Conservation (phyloP, 202 grass and related monocot species). For the Musa balbisiana region DNA sequence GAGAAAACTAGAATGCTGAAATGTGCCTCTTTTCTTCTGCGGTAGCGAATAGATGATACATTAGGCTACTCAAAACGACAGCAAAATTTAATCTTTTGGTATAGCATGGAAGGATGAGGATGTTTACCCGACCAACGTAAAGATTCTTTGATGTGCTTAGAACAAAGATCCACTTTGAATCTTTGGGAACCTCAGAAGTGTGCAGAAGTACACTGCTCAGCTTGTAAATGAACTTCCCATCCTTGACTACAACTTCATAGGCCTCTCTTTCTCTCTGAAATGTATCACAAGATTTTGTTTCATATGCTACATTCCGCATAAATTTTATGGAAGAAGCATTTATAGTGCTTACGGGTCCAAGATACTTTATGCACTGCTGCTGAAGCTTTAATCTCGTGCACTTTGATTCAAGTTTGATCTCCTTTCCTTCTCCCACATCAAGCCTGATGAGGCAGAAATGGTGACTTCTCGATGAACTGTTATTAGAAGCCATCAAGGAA, state of each 20-base stretch:
- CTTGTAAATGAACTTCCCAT: constrained; percentile 56
- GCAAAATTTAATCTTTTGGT: not conserved
- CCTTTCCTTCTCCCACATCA: constrained; percentile 80
- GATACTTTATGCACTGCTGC: constrained; percentile 73
- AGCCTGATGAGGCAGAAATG: constrained; percentile 23
- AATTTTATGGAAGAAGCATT: not conserved
- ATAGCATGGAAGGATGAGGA: not conserved
- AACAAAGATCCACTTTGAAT: constrained; percentile 84
- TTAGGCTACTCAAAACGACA: not conserved
- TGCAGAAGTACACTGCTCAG: constrained; percentile 39
- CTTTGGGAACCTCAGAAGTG: constrained; percentile 29
- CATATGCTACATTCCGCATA: not conserved
- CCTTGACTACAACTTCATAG: constrained; percentile 51
- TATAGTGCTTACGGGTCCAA: constrained; percentile 57
- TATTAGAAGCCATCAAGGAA: not conserved
- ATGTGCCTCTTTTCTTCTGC: constrained; percentile 1
- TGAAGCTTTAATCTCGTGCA: constrained; percentile 51
- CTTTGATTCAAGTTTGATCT: constrained; percentile 42
- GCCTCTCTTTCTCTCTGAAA: constrained; percentile 68
- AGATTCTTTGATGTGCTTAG: constrained; percentile 65
- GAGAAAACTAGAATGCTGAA: constrained; percentile 13
- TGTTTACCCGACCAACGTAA: constrained; percentile 52
- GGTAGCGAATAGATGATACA: not conserved
- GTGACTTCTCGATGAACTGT: not conserved
- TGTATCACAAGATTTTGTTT: not conserved